Evolutionary conservation across 441 rosid genomes (phyloP).

Genomic region (Brassica balearica): DNA sequence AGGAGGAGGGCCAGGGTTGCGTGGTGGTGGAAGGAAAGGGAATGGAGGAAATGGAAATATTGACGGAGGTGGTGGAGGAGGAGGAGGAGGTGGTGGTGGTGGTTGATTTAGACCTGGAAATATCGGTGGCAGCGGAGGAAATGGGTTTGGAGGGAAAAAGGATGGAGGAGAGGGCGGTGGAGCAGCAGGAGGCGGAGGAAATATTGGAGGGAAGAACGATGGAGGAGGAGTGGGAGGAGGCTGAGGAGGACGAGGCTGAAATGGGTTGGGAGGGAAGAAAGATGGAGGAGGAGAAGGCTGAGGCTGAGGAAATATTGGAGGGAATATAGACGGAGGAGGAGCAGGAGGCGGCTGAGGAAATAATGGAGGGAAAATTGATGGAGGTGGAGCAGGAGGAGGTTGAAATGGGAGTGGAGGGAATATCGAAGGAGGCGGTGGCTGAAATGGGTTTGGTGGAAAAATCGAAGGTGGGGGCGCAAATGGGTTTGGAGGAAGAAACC

Average conservation of each 20-base stretch:
- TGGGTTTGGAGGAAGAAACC: constrained; percentile 51
- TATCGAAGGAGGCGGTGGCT: constrained; percentile 43
- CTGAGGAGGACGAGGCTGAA: constrained; percentile 49
- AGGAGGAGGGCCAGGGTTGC: constrained; percentile 61
- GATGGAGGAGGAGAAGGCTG: constrained; percentile 41
- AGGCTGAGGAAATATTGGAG: constrained; percentile 51
- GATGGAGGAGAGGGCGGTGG: constrained; percentile 36
- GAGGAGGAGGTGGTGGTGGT: constrained; percentile 53
- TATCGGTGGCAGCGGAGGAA: constrained; percentile 48
- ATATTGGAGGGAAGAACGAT: constrained; percentile 46
- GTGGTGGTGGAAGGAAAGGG: constrained; percentile 53
- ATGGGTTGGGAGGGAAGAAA: constrained; percentile 46
- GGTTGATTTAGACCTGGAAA: constrained; percentile 56
- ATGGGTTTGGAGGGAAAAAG: constrained; percentile 46
- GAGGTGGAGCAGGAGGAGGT: constrained; percentile 43
- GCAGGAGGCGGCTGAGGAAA: constrained; percentile 40
- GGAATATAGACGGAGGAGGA: constrained; percentile 46
- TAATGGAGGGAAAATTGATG: constrained; percentile 39
- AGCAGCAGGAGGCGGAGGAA: constrained; percentile 31
- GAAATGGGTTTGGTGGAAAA: constrained; percentile 44
- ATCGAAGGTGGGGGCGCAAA: constrained; percentile 49
- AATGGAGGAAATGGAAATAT: constrained; percentile 58
- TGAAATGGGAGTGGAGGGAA: constrained; percentile 44
- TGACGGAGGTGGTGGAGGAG: constrained; percentile 61
- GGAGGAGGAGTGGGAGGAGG: constrained; percentile 55